Evolutionary conservation across 2,329 filamentous ascomycete genomes (phyloP), one percentile per base, ranked within the genome.

Genomic region (Diplodia sapinea): DNA sequence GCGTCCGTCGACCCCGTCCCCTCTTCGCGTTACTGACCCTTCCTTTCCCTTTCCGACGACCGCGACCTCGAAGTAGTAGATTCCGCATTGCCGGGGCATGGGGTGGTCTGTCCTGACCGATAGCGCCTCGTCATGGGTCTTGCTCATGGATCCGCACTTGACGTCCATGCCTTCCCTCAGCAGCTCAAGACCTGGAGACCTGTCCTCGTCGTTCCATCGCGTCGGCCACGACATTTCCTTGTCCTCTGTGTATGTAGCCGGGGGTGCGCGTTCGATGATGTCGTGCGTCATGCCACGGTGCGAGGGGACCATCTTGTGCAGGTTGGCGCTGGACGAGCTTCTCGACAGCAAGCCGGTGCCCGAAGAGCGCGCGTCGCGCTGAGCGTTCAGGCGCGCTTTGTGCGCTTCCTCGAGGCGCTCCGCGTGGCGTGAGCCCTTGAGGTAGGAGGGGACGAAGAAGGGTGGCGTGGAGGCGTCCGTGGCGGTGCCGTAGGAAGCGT

Each of bases 1-100:
- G 47, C 61, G 47, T 57, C 67, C 40, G 12, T 20, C 29, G 38
- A 12, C 4, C 12, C 59, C 47, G 20, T 7, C 11, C 7, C 15
- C 81, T 9, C 43, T n/a, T 47, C 43, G 78, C 74, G 80, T 79
- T 26, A 70, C 85, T 71, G 82, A 89, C 87, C 87, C 87, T 73
- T 91, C 89, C 75, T 89, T 89, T 63, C 86, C 87, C 73, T 89
- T 88, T 8, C 87, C 86, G 62, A 89, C 77, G 57, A 92, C 86
- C 9, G 86, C 87, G 40, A 89, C 83, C 74, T 99, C 95, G 75
- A 89, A 99, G 78, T 99, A 99, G 79, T 97, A 99, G 69, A 99
- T 90, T 1, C 95, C 95, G 72, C 92, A 95, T 74, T 96, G 91
- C 43, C 88, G 85, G 4, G 95, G 93, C 88, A 98, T 97, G 59